These are phyloP conservation scores for Zygoascus tannicola DNA, from an alignment of 805 yeast species.

Conservation along the genomic window DNA sequence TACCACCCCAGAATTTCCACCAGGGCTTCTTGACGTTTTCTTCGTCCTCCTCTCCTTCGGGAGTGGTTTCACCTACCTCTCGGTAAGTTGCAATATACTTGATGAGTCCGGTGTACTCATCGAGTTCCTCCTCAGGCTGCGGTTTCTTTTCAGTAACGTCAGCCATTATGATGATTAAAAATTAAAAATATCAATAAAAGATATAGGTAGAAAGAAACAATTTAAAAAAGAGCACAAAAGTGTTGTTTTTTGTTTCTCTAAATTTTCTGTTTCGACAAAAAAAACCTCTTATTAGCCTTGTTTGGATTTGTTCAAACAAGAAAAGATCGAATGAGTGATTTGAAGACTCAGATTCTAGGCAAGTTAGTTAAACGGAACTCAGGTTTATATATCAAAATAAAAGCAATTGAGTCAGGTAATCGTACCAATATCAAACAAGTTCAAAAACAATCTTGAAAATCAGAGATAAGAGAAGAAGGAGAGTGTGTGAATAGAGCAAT, in stretches of 20 bases:
- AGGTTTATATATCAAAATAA: no score
- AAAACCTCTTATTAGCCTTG: not conserved
- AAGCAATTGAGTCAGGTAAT: no score
- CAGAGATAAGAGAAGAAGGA: not conserved
- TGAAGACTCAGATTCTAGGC: not conserved
- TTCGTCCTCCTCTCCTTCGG: slow-evolving; percentile 45
- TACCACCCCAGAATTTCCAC: slow-evolving; percentile 40
- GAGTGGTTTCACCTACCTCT: slow-evolving; percentile 35
- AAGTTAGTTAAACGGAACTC: not conserved
- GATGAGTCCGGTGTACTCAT: slow-evolving; percentile 30
- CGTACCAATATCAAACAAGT: no score
- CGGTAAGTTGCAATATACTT: slow-evolving; percentile 29
- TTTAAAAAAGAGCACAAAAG: slow-evolving; percentile 1
- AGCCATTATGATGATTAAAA: slow-evolving; percentile 4
- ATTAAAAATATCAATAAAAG: not conserved
- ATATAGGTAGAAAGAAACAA: not conserved
- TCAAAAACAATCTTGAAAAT: no score
- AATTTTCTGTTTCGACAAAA: not conserved
- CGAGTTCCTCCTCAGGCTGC: slow-evolving; percentile 35
- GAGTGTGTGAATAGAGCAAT: no score
- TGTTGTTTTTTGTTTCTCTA: no score
- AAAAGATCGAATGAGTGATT: not conserved
- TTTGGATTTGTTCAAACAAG: not conserved
- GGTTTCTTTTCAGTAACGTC: slow-evolving; percentile 32
- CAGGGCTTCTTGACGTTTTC: slow-evolving; percentile 59